Evolutionary conservation across 1,284 basidiomycete genomes (phyloP).

Genomic region (Apiotrichum laibachii): DNA sequence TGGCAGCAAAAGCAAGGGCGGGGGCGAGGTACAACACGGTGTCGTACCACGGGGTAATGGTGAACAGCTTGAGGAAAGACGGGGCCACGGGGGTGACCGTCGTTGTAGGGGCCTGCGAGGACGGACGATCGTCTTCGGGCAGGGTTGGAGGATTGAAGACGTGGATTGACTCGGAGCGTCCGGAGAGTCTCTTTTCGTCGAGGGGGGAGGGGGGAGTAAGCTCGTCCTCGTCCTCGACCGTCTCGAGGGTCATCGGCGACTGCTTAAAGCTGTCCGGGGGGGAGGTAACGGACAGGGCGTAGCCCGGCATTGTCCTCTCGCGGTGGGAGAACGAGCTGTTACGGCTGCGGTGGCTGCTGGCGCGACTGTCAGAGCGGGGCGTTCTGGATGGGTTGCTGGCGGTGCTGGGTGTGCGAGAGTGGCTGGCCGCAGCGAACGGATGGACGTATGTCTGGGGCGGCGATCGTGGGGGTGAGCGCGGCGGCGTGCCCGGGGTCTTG

Average conservation of each 20-base stretch:
- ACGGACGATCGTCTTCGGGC: not conserved
- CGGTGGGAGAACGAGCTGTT: not conserved
- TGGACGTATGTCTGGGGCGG: too few species aligned
- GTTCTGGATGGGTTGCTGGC: too few species aligned
- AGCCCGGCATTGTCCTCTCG: not conserved
- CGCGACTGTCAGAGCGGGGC: not conserved
- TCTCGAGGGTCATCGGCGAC: not conserved
- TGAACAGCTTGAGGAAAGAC: conserved; percentile 64
- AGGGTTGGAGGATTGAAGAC: not conserved
- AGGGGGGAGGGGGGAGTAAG: not conserved
- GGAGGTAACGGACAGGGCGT: not conserved
- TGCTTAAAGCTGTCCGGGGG: not conserved
- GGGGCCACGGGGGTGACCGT: conserved; percentile 51
- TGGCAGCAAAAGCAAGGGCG: conserved; percentile 65
- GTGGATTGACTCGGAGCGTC: not conserved
- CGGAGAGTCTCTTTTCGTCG: not conserved
- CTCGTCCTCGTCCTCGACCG: not conserved
- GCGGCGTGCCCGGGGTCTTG: too few species aligned
- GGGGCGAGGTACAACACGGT: conserved; percentile 63
- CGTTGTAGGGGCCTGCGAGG: not conserved
- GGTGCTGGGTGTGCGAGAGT: too few species aligned
- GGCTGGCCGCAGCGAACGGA: too few species aligned
- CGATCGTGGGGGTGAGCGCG: too few species aligned
- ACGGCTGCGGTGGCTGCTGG: not conserved
- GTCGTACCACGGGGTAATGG: conserved; percentile 61